These are phyloP conservation scores for Blastobotrys parvus DNA, from an alignment of 805 yeast species.

Conservation along the genomic window DNA sequence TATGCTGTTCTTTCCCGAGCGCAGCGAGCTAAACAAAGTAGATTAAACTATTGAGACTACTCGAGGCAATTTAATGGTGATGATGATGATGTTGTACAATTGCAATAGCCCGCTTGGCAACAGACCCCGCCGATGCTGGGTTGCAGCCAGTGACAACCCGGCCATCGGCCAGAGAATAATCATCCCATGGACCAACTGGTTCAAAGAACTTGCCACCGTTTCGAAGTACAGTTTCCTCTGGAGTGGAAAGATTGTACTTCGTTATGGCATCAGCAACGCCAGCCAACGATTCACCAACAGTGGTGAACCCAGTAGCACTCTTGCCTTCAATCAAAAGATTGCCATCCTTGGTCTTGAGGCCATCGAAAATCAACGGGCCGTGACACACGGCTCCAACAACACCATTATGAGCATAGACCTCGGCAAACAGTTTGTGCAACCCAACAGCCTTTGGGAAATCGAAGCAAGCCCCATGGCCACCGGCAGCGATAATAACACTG, in stretches of 20 bases:
- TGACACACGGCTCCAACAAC: conserved; percentile 60
- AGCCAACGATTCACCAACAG: conserved; percentile 40
- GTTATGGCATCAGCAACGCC: conserved; percentile 26
- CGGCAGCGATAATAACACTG: conserved; percentile 51
- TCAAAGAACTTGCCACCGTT: conserved; percentile 37
- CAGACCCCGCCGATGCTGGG: conserved; percentile 34
- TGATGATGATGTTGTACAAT: too few relatives aligned
- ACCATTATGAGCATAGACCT: conserved; percentile 44
- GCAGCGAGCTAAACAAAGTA: too few relatives aligned
- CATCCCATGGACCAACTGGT: conserved; percentile 47
- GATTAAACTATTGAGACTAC: too few relatives aligned
- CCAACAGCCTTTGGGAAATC: conserved; percentile 48
- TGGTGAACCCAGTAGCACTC: conserved; percentile 53
- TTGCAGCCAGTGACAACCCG: conserved; percentile 58
- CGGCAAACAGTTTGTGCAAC: conserved; percentile 38
- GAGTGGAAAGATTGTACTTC: conserved; percentile 27
- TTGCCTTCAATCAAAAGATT: conserved; percentile 42
- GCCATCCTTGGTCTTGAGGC: conserved; percentile 38
- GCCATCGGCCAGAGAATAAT: conserved; percentile 45
- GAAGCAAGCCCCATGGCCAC: conserved; percentile 55
- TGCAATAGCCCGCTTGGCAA: conserved; percentile 1
- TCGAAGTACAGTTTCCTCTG: conserved; percentile 32
- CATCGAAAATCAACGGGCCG: conserved; percentile 54
- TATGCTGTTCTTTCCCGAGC: too few relatives aligned
- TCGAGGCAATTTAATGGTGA: too few relatives aligned